Conservation (phyloP, 805 yeast species). For the Teunomyces gatunensis region DNA sequence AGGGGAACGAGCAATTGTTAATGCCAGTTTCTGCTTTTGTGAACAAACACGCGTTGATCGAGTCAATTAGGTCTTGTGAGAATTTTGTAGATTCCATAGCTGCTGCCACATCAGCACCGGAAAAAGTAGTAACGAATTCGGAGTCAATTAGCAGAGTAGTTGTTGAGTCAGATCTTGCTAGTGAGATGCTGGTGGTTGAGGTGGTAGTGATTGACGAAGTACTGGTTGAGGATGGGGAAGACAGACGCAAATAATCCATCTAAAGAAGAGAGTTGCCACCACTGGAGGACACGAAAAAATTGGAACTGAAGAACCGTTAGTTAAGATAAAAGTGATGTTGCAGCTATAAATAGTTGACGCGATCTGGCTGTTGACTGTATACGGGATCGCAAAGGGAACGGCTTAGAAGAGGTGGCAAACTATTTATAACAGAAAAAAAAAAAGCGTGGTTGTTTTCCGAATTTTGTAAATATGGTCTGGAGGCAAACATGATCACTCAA, state of each 20-base stretch:
- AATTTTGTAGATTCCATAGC: background rate
- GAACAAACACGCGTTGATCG: constrained; percentile 10
- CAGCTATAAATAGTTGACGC: background rate
- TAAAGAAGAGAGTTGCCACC: background rate
- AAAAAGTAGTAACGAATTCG: background rate
- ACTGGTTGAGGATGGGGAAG: background rate
- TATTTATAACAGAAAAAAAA: background rate
- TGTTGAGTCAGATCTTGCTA: background rate
- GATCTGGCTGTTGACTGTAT: background rate
- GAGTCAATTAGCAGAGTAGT: background rate
- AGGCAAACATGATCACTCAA: background rate
- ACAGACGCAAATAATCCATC: background rate
- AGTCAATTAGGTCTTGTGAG: constrained; percentile 3
- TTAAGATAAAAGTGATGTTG: background rate
- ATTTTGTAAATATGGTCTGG: background rate
- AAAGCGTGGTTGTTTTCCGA: background rate
- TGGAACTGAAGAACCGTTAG: background rate
- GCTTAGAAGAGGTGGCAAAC: background rate
- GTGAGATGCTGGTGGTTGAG: background rate
- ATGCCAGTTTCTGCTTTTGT: constrained; percentile 2
- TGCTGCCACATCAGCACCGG: background rate
- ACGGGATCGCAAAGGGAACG: background rate
- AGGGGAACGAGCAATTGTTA: constrained; percentile 6
- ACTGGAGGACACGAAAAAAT: background rate
- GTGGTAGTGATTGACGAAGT: background rate